Conservation (phyloP, 1,284 basidiomycete species). For the Boletellus deceptivus region DNA sequence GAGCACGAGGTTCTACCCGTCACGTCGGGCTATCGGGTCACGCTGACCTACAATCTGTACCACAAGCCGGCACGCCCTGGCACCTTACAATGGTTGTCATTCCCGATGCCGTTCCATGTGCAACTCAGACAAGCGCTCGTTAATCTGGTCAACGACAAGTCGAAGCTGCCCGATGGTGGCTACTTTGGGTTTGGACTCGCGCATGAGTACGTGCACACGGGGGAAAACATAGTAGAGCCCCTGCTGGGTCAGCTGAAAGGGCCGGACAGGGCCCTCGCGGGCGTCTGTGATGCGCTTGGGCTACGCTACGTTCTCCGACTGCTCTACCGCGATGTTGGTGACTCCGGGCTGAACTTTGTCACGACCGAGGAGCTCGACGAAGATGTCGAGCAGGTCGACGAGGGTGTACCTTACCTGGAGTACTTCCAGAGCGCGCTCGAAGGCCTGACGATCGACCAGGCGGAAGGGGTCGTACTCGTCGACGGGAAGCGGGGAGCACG, state of each 20-base stretch:
- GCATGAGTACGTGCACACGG: constrained; percentile 8
- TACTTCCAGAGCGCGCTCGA: not conserved
- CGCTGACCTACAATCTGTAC: constrained; percentile 42
- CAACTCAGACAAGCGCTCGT: constrained; percentile 19
- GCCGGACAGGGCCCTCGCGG: constrained; percentile 39
- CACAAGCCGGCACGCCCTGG: not conserved
- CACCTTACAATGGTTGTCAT: not conserved
- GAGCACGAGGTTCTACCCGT: constrained; percentile 43
- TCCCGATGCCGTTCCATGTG: not conserved
- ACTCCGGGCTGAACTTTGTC: not conserved
- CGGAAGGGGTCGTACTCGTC: constrained; percentile 2
- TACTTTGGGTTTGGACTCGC: constrained; percentile 12
- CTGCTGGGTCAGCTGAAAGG: constrained; percentile 14
- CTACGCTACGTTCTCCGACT: constrained; percentile 1
- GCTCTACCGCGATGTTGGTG: not conserved
- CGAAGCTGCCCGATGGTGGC: constrained; percentile 1
- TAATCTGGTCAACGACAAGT: constrained; percentile 37
- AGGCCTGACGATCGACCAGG: constrained; percentile 17
- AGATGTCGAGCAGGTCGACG: not conserved
- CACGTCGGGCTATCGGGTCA: constrained; percentile 39
- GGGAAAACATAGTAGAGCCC: not conserved
- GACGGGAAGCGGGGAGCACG: not conserved
- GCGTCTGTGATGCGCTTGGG: constrained; percentile 11
- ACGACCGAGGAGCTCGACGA: constrained; percentile 20
- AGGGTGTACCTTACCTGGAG: not conserved